A percentile compares a stretch with the other conserved stretches of the same genome.
These are phyloP conservation scores for Blastocystis sp. DNA, from an alignment of 352 stramenopile genomes.

Conservation along the genomic window DNA sequence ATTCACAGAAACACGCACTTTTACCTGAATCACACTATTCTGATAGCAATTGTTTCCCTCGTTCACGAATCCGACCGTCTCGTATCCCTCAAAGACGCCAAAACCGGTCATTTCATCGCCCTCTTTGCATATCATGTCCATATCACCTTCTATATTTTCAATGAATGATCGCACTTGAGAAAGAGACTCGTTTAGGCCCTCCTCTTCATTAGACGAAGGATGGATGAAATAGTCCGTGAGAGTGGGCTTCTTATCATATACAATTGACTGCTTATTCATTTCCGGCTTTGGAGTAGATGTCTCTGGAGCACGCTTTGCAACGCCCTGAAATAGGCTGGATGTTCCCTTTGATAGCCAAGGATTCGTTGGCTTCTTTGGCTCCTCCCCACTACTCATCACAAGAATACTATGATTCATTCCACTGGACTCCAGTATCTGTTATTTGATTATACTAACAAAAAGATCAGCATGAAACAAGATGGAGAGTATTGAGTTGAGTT, in stretches of 20 bases:
- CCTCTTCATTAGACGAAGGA: not conserved
- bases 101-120: not conserved
- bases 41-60: conserved; percentile 62
- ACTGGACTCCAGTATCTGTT: not conserved
- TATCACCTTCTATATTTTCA: not conserved
- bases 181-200: not conserved
- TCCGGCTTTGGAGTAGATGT: not conserved
- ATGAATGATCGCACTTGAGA: not conserved
- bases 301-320: not conserved
- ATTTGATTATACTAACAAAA: no score
- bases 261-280: not conserved
- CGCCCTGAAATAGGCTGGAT: not conserved
- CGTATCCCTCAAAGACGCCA: conserved; percentile 8
- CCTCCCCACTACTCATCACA: not conserved
- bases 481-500: no score
- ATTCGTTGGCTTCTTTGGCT: not conserved
- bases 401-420: not conserved
- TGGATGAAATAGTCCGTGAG: conserved; percentile 3
- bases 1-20: not conserved
- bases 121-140: not conserved
- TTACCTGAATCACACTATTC: conserved; percentile 57
- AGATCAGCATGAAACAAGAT: no score
- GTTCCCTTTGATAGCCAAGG: conserved; percentile 56
- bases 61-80: conserved; percentile 52
- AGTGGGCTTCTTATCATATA: not conserved